Evolutionary conservation across 306 rosid genomes (phyloP).

Genomic region (Lablab purpureus): DNA sequence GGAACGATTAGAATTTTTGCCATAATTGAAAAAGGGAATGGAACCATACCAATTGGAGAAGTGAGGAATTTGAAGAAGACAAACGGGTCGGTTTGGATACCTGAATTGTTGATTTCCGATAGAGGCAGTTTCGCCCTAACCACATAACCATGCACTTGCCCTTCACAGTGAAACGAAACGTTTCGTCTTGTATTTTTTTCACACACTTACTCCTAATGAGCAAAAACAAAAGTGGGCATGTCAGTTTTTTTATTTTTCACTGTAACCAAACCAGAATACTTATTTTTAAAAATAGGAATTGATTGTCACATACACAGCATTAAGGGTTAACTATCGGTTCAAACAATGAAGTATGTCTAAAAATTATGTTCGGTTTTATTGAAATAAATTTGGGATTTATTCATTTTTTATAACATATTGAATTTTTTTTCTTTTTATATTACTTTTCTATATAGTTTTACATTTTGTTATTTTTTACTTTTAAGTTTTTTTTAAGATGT

Average conservation of each 20-base stretch:
- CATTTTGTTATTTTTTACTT: no score
- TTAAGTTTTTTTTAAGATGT: no score
- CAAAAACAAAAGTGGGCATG: neutral
- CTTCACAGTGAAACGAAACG: constrained; percentile 34
- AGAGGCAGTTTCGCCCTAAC: constrained; percentile 40
- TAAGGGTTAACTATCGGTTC: no score
- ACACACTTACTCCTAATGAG: neutral
- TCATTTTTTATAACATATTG: no score
- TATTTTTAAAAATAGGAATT: no score
- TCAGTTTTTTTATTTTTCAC: neutral
- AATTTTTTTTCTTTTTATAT: no score
- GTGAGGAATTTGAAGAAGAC: constrained; percentile 9
- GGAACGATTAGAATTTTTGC: neutral
- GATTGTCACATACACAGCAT: no score
- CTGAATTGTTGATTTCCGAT: constrained; percentile 2
- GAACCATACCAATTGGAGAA: constrained; percentile 43
- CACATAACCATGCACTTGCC: constrained; percentile 24
- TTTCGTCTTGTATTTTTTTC: neutral
- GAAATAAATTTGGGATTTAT: no score
- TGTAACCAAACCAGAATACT: neutral
- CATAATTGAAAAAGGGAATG: constrained; percentile 13
- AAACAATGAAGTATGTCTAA: no score
- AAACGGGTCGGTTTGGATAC: constrained; percentile 23
- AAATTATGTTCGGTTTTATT: no score
- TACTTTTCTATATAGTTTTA: no score